A percentile compares a stretch with the other conserved stretches of the same genome.
These are phyloP conservation scores for Panicum hallii DNA, from an alignment of 202 grass and related monocot genomes.

Conservation along the genomic window DNA sequence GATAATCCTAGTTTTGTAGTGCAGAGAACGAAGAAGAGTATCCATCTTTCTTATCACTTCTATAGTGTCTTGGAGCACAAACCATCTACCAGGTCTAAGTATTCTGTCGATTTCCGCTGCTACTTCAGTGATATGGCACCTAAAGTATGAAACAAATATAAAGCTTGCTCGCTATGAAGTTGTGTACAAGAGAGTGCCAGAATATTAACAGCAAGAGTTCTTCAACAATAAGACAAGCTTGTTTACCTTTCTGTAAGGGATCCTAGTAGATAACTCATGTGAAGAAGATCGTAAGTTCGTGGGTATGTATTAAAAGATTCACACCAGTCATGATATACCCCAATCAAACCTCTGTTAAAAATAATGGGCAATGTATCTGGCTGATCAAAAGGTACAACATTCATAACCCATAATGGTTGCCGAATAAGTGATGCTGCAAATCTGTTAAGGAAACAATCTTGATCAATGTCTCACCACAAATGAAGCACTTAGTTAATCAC, in stretches of 20 bases:
- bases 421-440: conserved; percentile 76
- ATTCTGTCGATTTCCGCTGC: conserved; percentile 85
- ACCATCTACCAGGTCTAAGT: conserved; percentile 84
- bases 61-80: conserved; percentile 69
- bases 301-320: conserved; percentile 95
- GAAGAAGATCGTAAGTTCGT: conserved; percentile 90
- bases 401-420: conserved; percentile 91
- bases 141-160: conserved; percentile 46
- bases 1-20: conserved; percentile 65
- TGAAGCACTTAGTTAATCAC: conserved; percentile 7
- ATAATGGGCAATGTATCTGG: conserved; percentile 77
- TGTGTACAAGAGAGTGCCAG: conserved; percentile 23
- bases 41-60: conserved; percentile 71
- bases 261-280: conserved; percentile 71
- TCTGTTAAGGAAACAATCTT: conserved; percentile 54
- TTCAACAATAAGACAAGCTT: conserved; percentile 20
- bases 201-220: conserved; percentile 4
- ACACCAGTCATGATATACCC: conserved; percentile 95
- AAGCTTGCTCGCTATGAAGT: background rate
- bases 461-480: conserved; percentile 41
- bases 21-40: conserved; percentile 63
- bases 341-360: conserved; percentile 91
- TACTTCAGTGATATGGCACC: conserved; percentile 72
- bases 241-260: conserved; percentile 70
- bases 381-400: conserved; percentile 66